phyloP scores from a whole-genome alignment of 257 asterid genomes.

The Nicotiana attenuata region DNA sequence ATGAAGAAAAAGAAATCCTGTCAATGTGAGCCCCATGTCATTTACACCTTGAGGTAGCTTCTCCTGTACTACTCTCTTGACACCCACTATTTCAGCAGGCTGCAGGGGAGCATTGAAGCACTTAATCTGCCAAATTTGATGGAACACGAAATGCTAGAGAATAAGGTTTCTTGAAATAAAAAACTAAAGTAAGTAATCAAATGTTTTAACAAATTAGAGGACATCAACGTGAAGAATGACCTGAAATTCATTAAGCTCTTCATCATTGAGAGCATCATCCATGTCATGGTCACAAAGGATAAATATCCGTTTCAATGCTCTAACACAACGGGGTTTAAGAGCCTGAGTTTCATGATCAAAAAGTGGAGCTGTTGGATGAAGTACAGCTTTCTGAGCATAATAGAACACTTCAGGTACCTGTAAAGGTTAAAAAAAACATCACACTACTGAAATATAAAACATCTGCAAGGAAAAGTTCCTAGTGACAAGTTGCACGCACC shows the following conservation, averaged over 20 bases:
- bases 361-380: constrained; percentile 94
- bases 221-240: constrained; percentile 28
- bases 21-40: constrained; percentile 78
- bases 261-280: constrained; percentile 86
- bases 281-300: constrained; percentile 85
- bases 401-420: constrained; percentile 92
- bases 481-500: constrained; percentile 37
- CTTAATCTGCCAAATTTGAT: constrained; percentile 44
- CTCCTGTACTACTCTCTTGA: constrained; percentile 81
- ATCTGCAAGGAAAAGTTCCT: constrained; percentile 9
- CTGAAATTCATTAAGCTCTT: constrained; percentile 94
- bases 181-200: not conserved
- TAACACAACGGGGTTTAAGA: constrained; percentile 77
- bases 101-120: constrained; percentile 91
- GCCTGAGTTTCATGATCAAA: constrained; percentile 86
- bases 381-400: constrained; percentile 94
- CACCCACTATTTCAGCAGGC: constrained; percentile 83
- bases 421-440: constrained; percentile 11
- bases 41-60: constrained; percentile 89
- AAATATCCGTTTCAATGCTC: constrained; percentile 86
- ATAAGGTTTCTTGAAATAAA: not conserved
- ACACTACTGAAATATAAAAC: constrained; percentile 14
- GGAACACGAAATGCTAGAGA: constrained; percentile 14
- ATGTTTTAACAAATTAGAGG: not conserved
- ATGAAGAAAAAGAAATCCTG: constrained; percentile 89